Base-by-base conservation (phyloP, 2,329 filamentous ascomycete species). In the Arthrobotrys megalospora region DNA sequence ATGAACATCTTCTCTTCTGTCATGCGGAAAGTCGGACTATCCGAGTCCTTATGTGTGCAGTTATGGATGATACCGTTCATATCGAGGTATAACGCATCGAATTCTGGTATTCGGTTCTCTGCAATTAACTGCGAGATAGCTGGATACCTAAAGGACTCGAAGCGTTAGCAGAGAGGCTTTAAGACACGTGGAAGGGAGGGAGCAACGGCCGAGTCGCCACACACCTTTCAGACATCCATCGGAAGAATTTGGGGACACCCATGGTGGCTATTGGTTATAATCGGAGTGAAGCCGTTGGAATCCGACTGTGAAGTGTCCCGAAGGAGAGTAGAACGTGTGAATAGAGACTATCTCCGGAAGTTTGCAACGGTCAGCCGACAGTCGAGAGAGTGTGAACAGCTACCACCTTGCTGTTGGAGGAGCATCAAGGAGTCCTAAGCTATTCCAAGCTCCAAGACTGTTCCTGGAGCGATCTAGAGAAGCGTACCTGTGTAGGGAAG, bases 41-140 rank as follows among this genome's bases (percentile, higher is more conserved):
- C 94, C 24, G 93, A 91, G 85, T 99, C 95, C 83, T 96, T 97
- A 86, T 99, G 96, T 71, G 96, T 99, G 85, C 96, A 99, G 85
- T 99, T 99, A 86, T 99, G 95, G 83, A 99, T 99, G 84, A 99
- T 99, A 81, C 96, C 96, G 85, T 99, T 99, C 96, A 99, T 99
- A 83, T 96, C 93, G 82, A 96, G 88, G 86, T 99, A 99, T 79
- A 99, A 90, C 85, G 93, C 96, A 85, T 99, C 96, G 86, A 99
- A 99, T 85, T 99, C 96, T 80, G 96, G 96, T 85, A 99, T 99
- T 82, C 96, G 92, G 85, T 97, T 99, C 87, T 99, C 96, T 68
- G 95, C 94, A 84, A 99, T 99, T 82, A 99, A 88, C 88, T 98
- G 95, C 65, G 96, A 99, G 85, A 99, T 99, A 80, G 96, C 91